phyloP scores from a whole-genome alignment of 2,329 filamentous ascomycete species.

The Aspergillus sp. region DNA sequence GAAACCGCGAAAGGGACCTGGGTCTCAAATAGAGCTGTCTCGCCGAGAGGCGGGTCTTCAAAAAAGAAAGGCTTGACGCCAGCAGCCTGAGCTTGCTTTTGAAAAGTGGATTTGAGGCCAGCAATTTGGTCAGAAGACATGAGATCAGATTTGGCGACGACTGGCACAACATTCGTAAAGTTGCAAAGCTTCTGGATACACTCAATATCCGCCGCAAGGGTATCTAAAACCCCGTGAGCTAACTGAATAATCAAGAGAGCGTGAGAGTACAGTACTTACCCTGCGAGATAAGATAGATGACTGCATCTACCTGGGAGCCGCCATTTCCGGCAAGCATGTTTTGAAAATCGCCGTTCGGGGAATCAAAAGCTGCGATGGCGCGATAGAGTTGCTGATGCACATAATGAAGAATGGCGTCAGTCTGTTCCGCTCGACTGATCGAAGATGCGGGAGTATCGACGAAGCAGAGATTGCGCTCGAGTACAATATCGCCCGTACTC shows the following conservation, averaged over 20 bases:
- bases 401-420: conserved; percentile 59
- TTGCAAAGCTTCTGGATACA: conserved; percentile 61
- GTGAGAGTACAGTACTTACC: conserved; percentile 46
- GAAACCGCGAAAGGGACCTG: conserved; percentile 65
- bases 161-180: conserved; percentile 75
- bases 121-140: conserved; percentile 51
- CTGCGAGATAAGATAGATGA: conserved; percentile 71
- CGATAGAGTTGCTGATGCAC: conserved; percentile 61
- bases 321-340: conserved; percentile 72
- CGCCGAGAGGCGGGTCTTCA: conserved; percentile 29
- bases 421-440: conserved; percentile 46
- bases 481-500: conserved; percentile 64
- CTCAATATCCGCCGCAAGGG: conserved; percentile 58
- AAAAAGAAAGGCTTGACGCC: conserved; percentile 62
- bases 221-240: conserved; percentile 34
- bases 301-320: conserved; percentile 72
- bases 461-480: conserved; percentile 91
- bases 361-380: conserved; percentile 51
- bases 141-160: conserved; percentile 70
- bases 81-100: conserved; percentile 30
- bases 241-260: background rate
- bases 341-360: conserved; percentile 66
- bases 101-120: conserved; percentile 48
- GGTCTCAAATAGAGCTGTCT: conserved; percentile 18
- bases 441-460: conserved; percentile 66